Conservation (phyloP, 2,329 filamentous ascomycete species). For the Talaromyces sp. region DNA sequence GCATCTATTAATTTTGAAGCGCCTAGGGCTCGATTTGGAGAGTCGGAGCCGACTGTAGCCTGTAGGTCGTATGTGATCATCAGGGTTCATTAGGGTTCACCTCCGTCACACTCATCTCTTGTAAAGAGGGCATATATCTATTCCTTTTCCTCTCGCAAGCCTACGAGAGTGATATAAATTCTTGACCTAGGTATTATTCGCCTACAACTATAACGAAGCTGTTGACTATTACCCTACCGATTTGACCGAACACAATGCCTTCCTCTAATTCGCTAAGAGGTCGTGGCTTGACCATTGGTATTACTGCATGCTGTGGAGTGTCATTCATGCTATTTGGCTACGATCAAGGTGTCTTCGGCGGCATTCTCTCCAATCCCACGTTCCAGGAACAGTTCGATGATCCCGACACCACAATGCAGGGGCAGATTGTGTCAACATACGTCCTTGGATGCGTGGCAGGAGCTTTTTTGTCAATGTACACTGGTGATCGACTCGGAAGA, state of each 20-base stretch:
- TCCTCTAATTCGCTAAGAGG: slow-evolving; percentile 10
- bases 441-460: slow-evolving; percentile 26
- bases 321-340: slow-evolving; percentile 30
- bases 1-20: slow-evolving; percentile 1
- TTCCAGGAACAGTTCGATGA: slow-evolving; percentile 25
- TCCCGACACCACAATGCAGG: slow-evolving; percentile 25
- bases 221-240: background rate
- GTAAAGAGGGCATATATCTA: background rate
- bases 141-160: background rate
- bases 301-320: slow-evolving; percentile 24
- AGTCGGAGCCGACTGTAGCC: slow-evolving; percentile 6
- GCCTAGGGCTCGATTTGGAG: background rate
- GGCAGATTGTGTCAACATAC: slow-evolving; percentile 27
- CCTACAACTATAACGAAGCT: slow-evolving; percentile 1
- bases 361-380: slow-evolving; percentile 23
- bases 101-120: background rate
- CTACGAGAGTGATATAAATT: background rate
- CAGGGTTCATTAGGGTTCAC: background rate
- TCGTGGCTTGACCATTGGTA: slow-evolving; percentile 17
- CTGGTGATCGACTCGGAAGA: slow-evolving; percentile 24
- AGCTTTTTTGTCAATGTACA: slow-evolving; percentile 23
- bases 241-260: background rate
- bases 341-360: slow-evolving; percentile 31
- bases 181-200: background rate
- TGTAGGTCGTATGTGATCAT: background rate